Evolutionary conservation across 129 eudicot species (phyloP).

Genomic region (carrot (Daucus carota)): DH1_v3.0 NC_030383.2:44314501-44315000

Average conservation of each 20-base stretch:
- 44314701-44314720: neutral
- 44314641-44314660: conserved; percentile 39
- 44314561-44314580: conserved; percentile 69
- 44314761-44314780: conserved; percentile 88
- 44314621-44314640: conserved; percentile 44
- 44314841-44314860: conserved; percentile 58
- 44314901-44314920: conserved; percentile 85
- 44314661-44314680: conserved; percentile 58
- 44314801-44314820: conserved; percentile 56
- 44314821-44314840: conserved; percentile 48
- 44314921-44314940: conserved; percentile 91
- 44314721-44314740: neutral
- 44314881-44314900: conserved; percentile 49
- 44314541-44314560: conserved; percentile 44
- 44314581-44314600: conserved; percentile 50
- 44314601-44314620: conserved; percentile 57
- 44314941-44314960: conserved; percentile 93
- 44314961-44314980: conserved; percentile 89
- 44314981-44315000: conserved; percentile 57
- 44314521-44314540: conserved; percentile 48
- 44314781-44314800: conserved; percentile 36
- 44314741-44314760: conserved; percentile 46
- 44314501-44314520: conserved; percentile 93
- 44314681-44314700: conserved; percentile 80
- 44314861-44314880: conserved; percentile 73